Evolutionary conservation across 2,329 filamentous ascomycete species (phyloP).

Genomic region (Sporothrix curviconia): DNA sequence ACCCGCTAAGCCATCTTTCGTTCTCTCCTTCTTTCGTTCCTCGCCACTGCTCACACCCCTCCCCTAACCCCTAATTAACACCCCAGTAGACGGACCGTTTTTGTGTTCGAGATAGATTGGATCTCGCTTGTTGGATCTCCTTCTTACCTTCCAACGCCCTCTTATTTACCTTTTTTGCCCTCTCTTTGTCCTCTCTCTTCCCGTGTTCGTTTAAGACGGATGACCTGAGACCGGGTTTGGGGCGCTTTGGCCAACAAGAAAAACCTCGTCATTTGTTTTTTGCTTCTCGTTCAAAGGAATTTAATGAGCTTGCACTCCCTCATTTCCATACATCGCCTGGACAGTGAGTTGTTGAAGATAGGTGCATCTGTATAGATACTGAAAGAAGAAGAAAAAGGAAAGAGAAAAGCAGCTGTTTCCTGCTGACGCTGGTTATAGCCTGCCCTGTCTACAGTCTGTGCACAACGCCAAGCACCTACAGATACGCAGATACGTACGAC

Average conservation of each 20-base stretch:
- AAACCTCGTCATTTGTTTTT: too few relatives aligned
- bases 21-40: not conserved
- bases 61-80: too few relatives aligned
- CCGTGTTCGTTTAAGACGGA: conserved; percentile 14
- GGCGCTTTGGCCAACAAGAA: conserved; percentile 13
- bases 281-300: too few relatives aligned
- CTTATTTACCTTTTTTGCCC: not conserved
- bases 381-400: too few relatives aligned
- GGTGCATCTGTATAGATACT: too few relatives aligned
- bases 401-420: too few relatives aligned
- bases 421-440: too few relatives aligned
- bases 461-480: not conserved
- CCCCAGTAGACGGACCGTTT: not conserved
- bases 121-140: not conserved
- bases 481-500: not conserved
- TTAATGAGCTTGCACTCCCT: too few relatives aligned
- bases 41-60: not conserved
- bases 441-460: not conserved
- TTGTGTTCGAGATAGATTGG: conserved; percentile 9
- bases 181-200: not conserved
- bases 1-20: too few relatives aligned
- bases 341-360: too few relatives aligned
- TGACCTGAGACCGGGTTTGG: conserved; percentile 13
- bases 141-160: too few relatives aligned
- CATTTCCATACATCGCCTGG: too few relatives aligned